phyloP scores from a whole-genome alignment of 2,329 filamentous ascomycete genomes.

The Pseudocercospora musae region DNA sequence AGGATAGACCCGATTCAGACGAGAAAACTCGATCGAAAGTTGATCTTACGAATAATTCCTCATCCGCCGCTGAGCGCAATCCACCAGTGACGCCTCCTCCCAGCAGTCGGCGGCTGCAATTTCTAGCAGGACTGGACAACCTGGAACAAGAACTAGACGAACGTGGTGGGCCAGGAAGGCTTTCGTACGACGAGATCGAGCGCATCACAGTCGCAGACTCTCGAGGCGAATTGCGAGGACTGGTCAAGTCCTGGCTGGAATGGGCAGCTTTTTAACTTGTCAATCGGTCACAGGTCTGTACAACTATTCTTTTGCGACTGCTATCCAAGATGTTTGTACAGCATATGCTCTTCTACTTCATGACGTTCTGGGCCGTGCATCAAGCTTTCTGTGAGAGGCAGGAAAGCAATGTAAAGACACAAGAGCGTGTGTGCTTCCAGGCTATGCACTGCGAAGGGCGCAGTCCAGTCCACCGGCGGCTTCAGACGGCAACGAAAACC shows the following conservation, averaged over 20 bases:
- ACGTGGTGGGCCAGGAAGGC: slow-evolving; percentile 73
- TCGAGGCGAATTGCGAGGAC: slow-evolving; percentile 63
- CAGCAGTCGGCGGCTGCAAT: slow-evolving; percentile 36
- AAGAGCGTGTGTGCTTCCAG: not conserved
- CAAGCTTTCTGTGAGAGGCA: not conserved
- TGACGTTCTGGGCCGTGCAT: not conserved
- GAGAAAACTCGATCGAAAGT: not conserved
- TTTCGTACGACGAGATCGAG: slow-evolving; percentile 79
- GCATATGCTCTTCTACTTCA: too few relatives aligned
- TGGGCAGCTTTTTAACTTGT: slow-evolving; percentile 55
- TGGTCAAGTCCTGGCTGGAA: slow-evolving; percentile 89
- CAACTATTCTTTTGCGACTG: not conserved
- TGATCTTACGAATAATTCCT: not conserved
- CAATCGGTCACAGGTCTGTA: not conserved
- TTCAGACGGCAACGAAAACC: too few relatives aligned
- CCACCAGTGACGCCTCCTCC: not conserved
- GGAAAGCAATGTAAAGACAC: not conserved
- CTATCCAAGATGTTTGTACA: not conserved
- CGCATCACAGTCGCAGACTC: slow-evolving; percentile 63
- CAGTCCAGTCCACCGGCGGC: too few relatives aligned
- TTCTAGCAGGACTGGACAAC: slow-evolving; percentile 53
- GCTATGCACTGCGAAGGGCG: not conserved
- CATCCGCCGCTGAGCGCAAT: not conserved
- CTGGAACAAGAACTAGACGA: slow-evolving; percentile 66
- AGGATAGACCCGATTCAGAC: slow-evolving; percentile 19